phyloP scores from a whole-genome alignment of 2,329 filamentous ascomycete genomes.

The Penicillium occitanis region DNA sequence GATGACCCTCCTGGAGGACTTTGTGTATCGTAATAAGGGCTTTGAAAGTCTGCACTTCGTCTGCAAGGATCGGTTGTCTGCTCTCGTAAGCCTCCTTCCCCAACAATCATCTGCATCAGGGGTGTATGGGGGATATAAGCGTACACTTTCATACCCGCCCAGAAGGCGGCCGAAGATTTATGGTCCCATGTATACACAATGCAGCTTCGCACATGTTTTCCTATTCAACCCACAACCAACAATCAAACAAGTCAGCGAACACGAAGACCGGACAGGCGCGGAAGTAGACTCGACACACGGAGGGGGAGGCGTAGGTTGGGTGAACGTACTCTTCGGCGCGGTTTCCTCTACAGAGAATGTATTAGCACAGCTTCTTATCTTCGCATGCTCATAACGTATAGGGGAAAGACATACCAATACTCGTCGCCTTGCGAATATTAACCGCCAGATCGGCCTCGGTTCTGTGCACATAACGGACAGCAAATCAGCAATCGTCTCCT shows the following conservation, averaged over 20 bases:
- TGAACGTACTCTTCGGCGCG: slow-evolving; percentile 61
- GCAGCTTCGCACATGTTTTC: slow-evolving; percentile 94
- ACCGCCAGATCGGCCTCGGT: slow-evolving; percentile 65
- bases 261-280: neutral
- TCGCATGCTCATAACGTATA: too few species aligned
- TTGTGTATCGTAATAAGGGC: slow-evolving; percentile 97
- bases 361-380: neutral
- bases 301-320: neutral
- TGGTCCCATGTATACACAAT: slow-evolving; percentile 99
- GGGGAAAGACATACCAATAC: slow-evolving; percentile 50
- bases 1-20: slow-evolving; percentile 94
- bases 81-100: neutral
- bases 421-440: slow-evolving; percentile 68
- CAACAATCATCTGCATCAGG: neutral
- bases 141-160: slow-evolving; percentile 97
- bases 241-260: neutral
- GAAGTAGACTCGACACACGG: neutral
- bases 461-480: slow-evolving; percentile 33
- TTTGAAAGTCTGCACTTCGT: slow-evolving; percentile 99
- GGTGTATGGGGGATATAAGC: slow-evolving; percentile 31
- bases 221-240: slow-evolving; percentile 34
- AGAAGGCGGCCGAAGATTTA: slow-evolving; percentile 91
- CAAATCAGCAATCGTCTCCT: slow-evolving; percentile 8
- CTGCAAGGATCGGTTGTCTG: slow-evolving; percentile 94
- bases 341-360: slow-evolving; percentile 55